Conservation (phyloP, 805 yeast species). For the Cyberlindnera petersonii region DNA sequence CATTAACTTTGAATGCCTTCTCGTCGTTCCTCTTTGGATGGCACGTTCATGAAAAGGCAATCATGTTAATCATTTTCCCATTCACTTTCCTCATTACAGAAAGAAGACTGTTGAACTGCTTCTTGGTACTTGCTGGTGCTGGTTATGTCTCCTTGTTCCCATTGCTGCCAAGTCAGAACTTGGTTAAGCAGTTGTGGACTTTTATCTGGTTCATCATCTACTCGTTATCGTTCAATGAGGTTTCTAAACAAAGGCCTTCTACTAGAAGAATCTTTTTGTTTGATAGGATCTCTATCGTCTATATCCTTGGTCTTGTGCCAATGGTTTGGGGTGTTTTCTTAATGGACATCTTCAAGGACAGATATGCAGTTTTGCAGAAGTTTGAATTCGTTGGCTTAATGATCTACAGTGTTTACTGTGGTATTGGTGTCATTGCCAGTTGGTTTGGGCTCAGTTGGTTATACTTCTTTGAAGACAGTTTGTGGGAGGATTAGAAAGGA, state of each 20-base stretch:
- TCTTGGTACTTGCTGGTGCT: slow-evolving; percentile 65
- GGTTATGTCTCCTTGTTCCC: slow-evolving; percentile 91
- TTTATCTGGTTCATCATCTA: slow-evolving; percentile 82
- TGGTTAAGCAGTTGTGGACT: slow-evolving; percentile 72
- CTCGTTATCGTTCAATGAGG: slow-evolving; percentile 67
- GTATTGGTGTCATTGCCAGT: slow-evolving; percentile 76
- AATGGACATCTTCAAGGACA: slow-evolving; percentile 53
- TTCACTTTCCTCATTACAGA: slow-evolving; percentile 73
- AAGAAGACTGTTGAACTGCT: slow-evolving; percentile 65
- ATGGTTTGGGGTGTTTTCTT: slow-evolving; percentile 47
- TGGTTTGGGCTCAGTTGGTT: slow-evolving; percentile 91
- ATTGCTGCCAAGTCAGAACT: slow-evolving; percentile 72
- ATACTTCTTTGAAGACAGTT: slow-evolving; percentile 75
- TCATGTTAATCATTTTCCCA: slow-evolving; percentile 85
- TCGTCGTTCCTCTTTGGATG: slow-evolving; percentile 93
- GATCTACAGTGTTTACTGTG: slow-evolving; percentile 82
- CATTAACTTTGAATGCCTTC: slow-evolving; percentile 84
- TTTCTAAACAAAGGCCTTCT: slow-evolving; percentile 39
- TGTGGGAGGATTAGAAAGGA: slow-evolving; percentile 42
- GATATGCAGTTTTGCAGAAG: slow-evolving; percentile 48
- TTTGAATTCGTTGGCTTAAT: slow-evolving; percentile 76
- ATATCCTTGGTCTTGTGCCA: slow-evolving; percentile 63
- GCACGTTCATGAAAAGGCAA: slow-evolving; percentile 98
- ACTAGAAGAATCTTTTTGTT: slow-evolving; percentile 54
- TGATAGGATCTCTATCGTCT: slow-evolving; percentile 66